phyloP scores from a whole-genome alignment of 805 yeast species.

The Myxozyma udenii region DNA sequence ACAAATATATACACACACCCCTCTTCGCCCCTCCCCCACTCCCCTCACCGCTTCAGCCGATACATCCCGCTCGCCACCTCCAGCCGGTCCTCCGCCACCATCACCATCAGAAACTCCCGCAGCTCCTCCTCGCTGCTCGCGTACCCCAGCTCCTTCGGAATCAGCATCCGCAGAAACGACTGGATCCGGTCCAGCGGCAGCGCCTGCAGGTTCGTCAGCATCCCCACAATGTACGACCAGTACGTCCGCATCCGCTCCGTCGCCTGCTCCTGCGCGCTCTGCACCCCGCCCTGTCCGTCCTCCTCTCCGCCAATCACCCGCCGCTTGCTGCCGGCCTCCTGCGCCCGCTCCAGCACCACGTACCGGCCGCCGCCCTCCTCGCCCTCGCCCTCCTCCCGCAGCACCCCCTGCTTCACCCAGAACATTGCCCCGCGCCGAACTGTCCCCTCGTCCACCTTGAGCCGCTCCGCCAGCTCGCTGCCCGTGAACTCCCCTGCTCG shows the following conservation, averaged over 20 bases:
- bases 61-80: slow-evolving; percentile 40
- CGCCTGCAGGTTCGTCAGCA: slow-evolving; percentile 56
- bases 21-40: no score
- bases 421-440: slow-evolving; percentile 47
- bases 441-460: slow-evolving; percentile 46
- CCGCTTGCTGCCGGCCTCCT: slow-evolving; percentile 22
- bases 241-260: slow-evolving; percentile 39
- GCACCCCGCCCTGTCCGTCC: slow-evolving; percentile 30
- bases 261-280: slow-evolving; percentile 35
- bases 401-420: slow-evolving; percentile 63
- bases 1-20: no score
- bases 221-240: slow-evolving; percentile 50
- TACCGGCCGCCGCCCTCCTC: slow-evolving; percentile 37
- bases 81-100: slow-evolving; percentile 48
- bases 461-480: slow-evolving; percentile 37
- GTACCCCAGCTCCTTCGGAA: slow-evolving; percentile 51
- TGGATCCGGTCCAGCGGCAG: slow-evolving; percentile 51
- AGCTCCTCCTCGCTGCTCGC: slow-evolving; percentile 44
- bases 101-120: slow-evolving; percentile 42
- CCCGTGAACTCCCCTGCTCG: slow-evolving; percentile 35
- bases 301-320: slow-evolving; percentile 15
- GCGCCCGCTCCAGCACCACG: slow-evolving; percentile 43
- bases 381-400: slow-evolving; percentile 41
- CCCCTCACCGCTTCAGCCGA: slow-evolving; percentile 34
- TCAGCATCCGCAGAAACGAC: slow-evolving; percentile 52